A percentile compares a stretch with the other conserved stretches of the same genome.
Evolutionary conservation across 768 basidiomycete genomes (phyloP).

Genomic region (Lactarius deliciosus): DNA sequence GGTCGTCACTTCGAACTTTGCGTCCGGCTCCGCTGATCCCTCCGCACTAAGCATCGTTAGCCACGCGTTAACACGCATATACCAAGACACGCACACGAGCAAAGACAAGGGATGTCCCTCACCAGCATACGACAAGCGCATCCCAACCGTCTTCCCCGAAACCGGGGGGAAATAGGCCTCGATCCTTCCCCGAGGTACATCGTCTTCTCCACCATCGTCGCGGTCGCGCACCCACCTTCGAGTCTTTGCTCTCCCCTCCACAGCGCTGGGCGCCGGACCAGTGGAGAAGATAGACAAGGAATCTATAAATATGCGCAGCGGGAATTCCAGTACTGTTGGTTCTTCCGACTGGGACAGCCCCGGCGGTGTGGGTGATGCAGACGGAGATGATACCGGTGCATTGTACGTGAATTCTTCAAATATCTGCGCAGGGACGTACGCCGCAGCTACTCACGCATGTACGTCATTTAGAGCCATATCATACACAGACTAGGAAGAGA

Average conservation of each 20-base stretch:
- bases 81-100: slow-evolving; percentile 58
- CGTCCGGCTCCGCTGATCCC: slow-evolving; percentile 77
- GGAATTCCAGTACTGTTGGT: slow-evolving; percentile 69
- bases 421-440: slow-evolving; percentile 73
- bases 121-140: slow-evolving; percentile 83
- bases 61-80: background rate
- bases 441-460: slow-evolving; percentile 56
- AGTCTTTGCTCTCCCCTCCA: slow-evolving; percentile 36
- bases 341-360: slow-evolving; percentile 32
- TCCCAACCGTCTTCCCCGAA: slow-evolving; percentile 69
- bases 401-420: slow-evolving; percentile 80
- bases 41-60: slow-evolving; percentile 52
- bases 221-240: slow-evolving; percentile 48
- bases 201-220: slow-evolving; percentile 47
- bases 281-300: slow-evolving; percentile 94
- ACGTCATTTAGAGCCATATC: background rate
- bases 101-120: slow-evolving; percentile 75
- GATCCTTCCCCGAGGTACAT: slow-evolving; percentile 45
- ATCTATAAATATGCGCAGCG: slow-evolving; percentile 80
- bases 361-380: slow-evolving; percentile 29
- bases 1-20: slow-evolving; percentile 83
- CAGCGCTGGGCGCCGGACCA: slow-evolving; percentile 39
- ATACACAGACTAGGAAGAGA: slow-evolving; percentile 29
- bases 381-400: slow-evolving; percentile 39
- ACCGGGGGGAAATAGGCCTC: slow-evolving; percentile 54